These are phyloP conservation scores for Brettanomyces anomalus DNA, from an alignment of 805 yeast genomes.

Conservation along the genomic window DNA sequence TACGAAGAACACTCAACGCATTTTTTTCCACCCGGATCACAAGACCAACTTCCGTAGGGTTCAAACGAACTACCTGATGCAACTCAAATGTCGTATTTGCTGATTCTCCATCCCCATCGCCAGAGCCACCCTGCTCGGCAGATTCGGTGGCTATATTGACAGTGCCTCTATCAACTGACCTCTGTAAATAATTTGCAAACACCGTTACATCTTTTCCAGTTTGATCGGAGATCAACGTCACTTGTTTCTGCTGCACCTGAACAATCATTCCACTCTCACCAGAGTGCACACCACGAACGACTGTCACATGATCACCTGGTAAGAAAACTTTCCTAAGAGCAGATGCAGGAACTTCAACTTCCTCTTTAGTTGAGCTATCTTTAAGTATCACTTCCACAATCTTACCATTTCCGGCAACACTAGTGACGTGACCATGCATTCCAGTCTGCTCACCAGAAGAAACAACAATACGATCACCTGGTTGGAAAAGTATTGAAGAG, in stretches of 20 bases:
- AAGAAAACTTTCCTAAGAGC: slow-evolving; percentile 78
- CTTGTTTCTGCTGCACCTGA: slow-evolving; percentile 71
- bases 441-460: slow-evolving; percentile 91
- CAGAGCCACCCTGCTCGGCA: not conserved
- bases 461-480: slow-evolving; percentile 91
- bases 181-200: slow-evolving; percentile 82
- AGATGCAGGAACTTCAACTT: slow-evolving; percentile 70
- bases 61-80: slow-evolving; percentile 83
- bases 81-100: slow-evolving; percentile 54
- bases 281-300: slow-evolving; percentile 79
- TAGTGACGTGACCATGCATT: slow-evolving; percentile 68
- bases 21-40: slow-evolving; percentile 86
- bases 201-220: slow-evolving; percentile 84
- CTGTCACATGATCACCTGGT: slow-evolving; percentile 93
- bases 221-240: slow-evolving; percentile 83
- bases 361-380: slow-evolving; percentile 34
- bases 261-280: slow-evolving; percentile 96
- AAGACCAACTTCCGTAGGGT: slow-evolving; percentile 81
- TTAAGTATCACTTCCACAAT: slow-evolving; percentile 44
- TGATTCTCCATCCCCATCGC: not conserved
- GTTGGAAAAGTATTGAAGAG: slow-evolving; percentile 60
- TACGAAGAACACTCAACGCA: slow-evolving; percentile 66
- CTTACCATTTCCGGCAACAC: slow-evolving; percentile 44
- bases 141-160: not conserved
- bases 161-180: slow-evolving; percentile 41